Evolutionary conservation across 352 stramenopile genomes (phyloP).

Genomic region (Aphanomyces stellatus): DNA sequence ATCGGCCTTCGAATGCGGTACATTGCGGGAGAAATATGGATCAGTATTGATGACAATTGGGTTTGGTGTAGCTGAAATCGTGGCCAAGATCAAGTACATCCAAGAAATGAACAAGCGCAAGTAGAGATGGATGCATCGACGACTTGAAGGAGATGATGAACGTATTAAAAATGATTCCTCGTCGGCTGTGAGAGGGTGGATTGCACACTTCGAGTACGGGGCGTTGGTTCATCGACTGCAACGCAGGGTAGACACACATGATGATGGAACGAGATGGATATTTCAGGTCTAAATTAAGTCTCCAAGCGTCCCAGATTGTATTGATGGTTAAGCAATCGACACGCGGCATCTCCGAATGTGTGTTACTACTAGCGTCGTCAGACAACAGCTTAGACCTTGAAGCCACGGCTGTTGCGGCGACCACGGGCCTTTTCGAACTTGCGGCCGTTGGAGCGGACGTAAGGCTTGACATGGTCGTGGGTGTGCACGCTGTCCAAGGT

Average conservation of each 20-base stretch:
- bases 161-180: neutral
- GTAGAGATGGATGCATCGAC: neutral
- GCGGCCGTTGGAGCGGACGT: constrained; percentile 97
- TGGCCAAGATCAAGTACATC: constrained; percentile 88
- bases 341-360: constrained; percentile 10
- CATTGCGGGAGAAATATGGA: no score
- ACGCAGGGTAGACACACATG: neutral
- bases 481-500: constrained; percentile 97
- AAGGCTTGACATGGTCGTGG: constrained; percentile 98
- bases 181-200: no score
- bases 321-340: constrained; percentile 14
- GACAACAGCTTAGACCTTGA: constrained; percentile 96
- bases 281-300: constrained; percentile 6
- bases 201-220: no score
- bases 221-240: no score
- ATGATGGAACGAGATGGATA: neutral
- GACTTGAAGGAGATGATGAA: no score
- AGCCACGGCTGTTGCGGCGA: constrained; percentile 97
- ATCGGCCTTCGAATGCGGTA: constrained; percentile 84
- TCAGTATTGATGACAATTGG: constrained; percentile 10
- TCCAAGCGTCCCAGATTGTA: constrained; percentile 18
- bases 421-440: constrained; percentile 99
- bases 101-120: constrained; percentile 18
- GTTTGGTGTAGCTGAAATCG: constrained; percentile 58
- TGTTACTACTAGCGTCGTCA: neutral